Evolutionary conservation across 2,329 filamentous ascomycete genomes (phyloP).

Genomic region (Pseudogymnoascus sp.): DNA sequence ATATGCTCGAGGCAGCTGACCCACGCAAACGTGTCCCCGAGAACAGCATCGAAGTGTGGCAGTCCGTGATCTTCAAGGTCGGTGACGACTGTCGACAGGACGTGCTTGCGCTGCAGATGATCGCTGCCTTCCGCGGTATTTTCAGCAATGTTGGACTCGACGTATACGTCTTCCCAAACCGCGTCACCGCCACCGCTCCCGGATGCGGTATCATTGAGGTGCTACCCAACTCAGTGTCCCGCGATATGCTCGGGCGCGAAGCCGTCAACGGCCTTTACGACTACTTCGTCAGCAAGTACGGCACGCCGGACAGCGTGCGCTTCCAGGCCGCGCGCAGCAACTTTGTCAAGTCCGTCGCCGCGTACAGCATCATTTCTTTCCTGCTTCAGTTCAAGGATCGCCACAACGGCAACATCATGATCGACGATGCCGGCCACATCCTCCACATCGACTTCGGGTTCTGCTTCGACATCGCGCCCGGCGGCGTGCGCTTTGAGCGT

Average conservation of each 20-base stretch:
- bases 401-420: conserved; percentile 99
- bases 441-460: conserved; percentile 99
- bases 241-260: conserved; percentile 97
- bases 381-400: conserved; percentile 97
- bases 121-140: conserved; percentile 92
- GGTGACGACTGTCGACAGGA: conserved; percentile 98
- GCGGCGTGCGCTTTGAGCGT: conserved; percentile 94
- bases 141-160: conserved; percentile 93
- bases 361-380: conserved; percentile 95
- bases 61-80: conserved; percentile 99
- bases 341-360: conserved; percentile 99
- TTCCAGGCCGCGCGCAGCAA: conserved; percentile 95
- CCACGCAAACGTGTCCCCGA: conserved; percentile 32
- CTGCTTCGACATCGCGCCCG: conserved; percentile 97
- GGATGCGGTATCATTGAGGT: conserved; percentile 98
- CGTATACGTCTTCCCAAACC: conserved; percentile 94
- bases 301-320: conserved; percentile 85
- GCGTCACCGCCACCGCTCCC: conserved; percentile 92
- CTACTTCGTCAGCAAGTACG: conserved; percentile 96
- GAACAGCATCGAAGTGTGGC: conserved; percentile 87
- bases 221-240: conserved; percentile 91
- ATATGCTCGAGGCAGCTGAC: conserved; percentile 41
- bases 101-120: conserved; percentile 93
- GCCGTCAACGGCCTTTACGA: conserved; percentile 97
- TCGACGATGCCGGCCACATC: conserved; percentile 94